Percentiles rank a stretch among this genome's conserved stretches.
Conservation (phyloP, 2,329 filamentous ascomycete species). For the Corinectria fuckeliana region DNA sequence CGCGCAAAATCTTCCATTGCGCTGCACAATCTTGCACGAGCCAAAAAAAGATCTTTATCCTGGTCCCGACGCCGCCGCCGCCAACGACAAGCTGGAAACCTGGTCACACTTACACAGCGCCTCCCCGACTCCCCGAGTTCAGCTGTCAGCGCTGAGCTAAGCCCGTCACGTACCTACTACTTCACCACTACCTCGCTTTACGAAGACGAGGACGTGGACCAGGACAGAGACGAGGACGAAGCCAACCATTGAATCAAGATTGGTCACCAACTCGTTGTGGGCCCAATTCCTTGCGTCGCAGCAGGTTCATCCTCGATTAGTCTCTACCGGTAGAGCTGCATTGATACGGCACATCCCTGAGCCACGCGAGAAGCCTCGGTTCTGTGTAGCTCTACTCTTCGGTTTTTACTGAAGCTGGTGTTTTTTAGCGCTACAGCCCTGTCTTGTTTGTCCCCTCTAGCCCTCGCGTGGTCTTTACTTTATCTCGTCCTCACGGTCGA, state of each 20-base stretch:
- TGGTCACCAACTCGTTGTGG: not conserved
- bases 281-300: not conserved
- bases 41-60: constrained; percentile 18
- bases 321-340: not conserved
- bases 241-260: not conserved
- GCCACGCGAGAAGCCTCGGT: constrained; percentile 2
- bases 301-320: not conserved
- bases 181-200: constrained; percentile 29
- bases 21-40: constrained; percentile 9
- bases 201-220: constrained; percentile 17
- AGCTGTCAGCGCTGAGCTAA: constrained; percentile 31
- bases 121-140: constrained; percentile 23
- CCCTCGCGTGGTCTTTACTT: not conserved
- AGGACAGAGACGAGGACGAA: constrained; percentile 11
- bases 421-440: not conserved
- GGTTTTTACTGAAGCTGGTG: constrained; percentile 4
- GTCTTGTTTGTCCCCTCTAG: not conserved
- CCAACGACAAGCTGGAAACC: constrained; percentile 20
- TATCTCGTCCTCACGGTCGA: not conserved
- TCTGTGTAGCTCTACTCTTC: constrained; percentile 8
- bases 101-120: constrained; percentile 40
- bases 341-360: not conserved
- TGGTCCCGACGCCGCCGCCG: constrained; percentile 15
- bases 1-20: constrained; percentile 28
- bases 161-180: constrained; percentile 22